Base-by-base conservation (phyloP, 78 protist genomes). In the Dictyostelium purpureum region DNA sequence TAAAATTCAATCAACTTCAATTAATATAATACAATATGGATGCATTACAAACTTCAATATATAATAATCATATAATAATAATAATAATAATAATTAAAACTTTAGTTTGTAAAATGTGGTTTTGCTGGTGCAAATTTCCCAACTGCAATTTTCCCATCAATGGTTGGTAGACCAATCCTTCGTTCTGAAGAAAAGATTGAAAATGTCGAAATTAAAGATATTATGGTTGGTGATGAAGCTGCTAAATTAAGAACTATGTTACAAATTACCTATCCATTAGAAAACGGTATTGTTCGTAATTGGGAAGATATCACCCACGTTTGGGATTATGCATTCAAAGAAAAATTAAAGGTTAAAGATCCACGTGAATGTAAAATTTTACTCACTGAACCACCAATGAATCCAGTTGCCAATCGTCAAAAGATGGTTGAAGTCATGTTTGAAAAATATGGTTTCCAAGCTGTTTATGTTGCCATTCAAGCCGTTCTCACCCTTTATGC, bases 151-250 rank as follows among this genome's bases (percentile, higher is more conserved):
- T 99, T 99, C 97, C 99, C 99, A 35, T 96, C 99, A 11, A 93
- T 99, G 96, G 98, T 99, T 49, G 99, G 99, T 18, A 92, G 99
- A 37, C 99, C 99, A 21, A 96, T 97, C 51, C 85, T 99, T 7
- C 97, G 99, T 4, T 85, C 96, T 5, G 98, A 97, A 51, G 98
- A 97, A 59, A 87, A 96, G 49, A 56, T 98, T 49, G 95, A 74
- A 21, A 87, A 93, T 67, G 94, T 87, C 12, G 92, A 93, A 87
- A 79, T 74, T 54, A 77, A 98, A 95, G 99, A 99, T 56, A 94
- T 99, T 73, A 99, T 98, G 99, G 97, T 98, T 35, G 99, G 99
- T 33, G 99, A 99, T n/a, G 99, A 98, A 66, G 95, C 97, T 0
- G 51, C 96, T 9, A 88, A 71, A 28, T 43, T 90, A 37, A 94